Conservation (phyloP, 768 basidiomycete genomes). For the Filobasidium floriforme region DNA sequence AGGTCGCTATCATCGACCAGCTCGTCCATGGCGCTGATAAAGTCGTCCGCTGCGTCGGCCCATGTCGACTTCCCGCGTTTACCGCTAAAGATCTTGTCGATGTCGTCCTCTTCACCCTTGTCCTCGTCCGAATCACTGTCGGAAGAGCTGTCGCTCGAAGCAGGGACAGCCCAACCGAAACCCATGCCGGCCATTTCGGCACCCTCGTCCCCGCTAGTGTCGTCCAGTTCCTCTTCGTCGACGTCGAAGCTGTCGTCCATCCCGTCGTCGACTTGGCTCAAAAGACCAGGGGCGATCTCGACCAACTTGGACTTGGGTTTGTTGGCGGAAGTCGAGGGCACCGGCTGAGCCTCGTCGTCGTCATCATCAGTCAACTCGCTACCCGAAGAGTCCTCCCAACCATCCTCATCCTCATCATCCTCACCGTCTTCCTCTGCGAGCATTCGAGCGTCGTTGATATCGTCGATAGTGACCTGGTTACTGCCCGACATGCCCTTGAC, state of each 20-base stretch:
- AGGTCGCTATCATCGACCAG: constrained; percentile 58
- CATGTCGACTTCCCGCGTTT: constrained; percentile 40
- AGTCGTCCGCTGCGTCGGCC: constrained; percentile 57
- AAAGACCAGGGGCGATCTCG: constrained; percentile 15
- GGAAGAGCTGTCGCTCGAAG: constrained; percentile 18
- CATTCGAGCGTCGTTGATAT: constrained; percentile 15
- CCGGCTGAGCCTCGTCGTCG: constrained; percentile 2
- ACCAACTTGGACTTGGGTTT: constrained; percentile 9
- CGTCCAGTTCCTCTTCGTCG: constrained; percentile 17
- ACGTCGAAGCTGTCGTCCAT: constrained; percentile 10
- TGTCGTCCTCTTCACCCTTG: constrained; percentile 33
- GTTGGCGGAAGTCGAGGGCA: background rate
- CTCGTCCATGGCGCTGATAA: constrained; percentile 51
- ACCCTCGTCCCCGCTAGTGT: constrained; percentile 24
- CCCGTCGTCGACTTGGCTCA: constrained; percentile 12
- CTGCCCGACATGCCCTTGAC: constrained; percentile 15
- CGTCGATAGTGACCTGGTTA: constrained; percentile 19
- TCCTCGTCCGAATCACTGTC: constrained; percentile 40
- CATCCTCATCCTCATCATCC: constrained; percentile 24
- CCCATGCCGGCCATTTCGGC: constrained; percentile 22
- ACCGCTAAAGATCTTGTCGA: constrained; percentile 36
- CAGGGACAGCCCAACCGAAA: constrained; percentile 16
- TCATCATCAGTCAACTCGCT: constrained; percentile 18
- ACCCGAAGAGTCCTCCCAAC: constrained; percentile 24
- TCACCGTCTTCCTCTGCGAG: constrained; percentile 18